Base-by-base conservation (phyloP, 805 yeast species). In the Wickerhamomyces hampshirensis region DNA sequence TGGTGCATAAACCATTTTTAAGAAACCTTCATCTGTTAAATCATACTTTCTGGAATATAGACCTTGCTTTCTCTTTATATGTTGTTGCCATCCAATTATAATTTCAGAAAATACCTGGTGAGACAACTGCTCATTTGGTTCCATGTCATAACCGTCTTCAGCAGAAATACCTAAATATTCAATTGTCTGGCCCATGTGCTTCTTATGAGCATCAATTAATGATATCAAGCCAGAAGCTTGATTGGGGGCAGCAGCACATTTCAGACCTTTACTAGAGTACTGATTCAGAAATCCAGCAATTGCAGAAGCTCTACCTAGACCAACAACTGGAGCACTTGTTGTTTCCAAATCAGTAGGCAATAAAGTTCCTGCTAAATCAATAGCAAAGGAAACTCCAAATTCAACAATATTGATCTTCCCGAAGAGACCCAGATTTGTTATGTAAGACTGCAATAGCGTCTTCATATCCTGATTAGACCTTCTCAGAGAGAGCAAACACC, bases 1-100 rank as follows among this genome's bases (percentile, higher is more conserved):
- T 9, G 98, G 97, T 1, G 88, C 64, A 50, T 93, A 93, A 44
- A 85, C 93, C 98, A 93, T 93, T 34, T 68, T 70, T 44, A 74
- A 62, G 56, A 68, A 80, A 37, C 80, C 84, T 17, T 91, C 80
- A 37, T 69, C 63, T 1, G 49, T 51, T 6, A 75, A 55, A 55
- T 88, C 95, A 44, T 62, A 61, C 5, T 59, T 49, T 5, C 63
- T 67, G 6, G 80, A 73, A 56, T 74, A 89, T 9, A 91, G 56
- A 4, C 98, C 97, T 28, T 63, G 63, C 18, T 63, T 62, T 21
- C 68, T 61, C 24, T 72, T 68, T 30, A 87, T 73, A 1, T 91
- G 72, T 26, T 62, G 60, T 56, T 80, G 84, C 84, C 94, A 85
- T 37, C 72, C 69, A 30, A 69, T 65, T 18, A 80, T 72, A 23